Evolutionary conservation across 2,329 filamentous ascomycete genomes (phyloP).

Genomic region (Fusarium floridanum): DNA sequence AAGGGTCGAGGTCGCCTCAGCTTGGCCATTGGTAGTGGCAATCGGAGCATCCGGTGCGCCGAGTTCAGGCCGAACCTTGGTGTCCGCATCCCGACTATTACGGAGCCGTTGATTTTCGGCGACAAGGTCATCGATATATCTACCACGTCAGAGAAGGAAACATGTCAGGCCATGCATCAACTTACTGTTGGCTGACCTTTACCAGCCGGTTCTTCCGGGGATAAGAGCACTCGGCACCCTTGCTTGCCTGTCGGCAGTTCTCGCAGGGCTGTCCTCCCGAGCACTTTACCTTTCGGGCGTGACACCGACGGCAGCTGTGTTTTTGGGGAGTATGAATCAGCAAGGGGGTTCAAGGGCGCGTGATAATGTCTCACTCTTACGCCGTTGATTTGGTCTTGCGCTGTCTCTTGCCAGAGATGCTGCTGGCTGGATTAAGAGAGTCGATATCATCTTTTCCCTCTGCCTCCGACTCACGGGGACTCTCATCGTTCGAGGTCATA

Average conservation of each 20-base stretch:
- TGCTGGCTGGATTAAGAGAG: conserved; percentile 25
- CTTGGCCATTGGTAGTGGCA: conserved; percentile 3
- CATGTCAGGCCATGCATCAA: background rate
- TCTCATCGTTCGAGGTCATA: conserved; percentile 31
- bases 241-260: conserved; percentile 49
- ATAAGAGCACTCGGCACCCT: conserved; percentile 50
- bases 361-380: conserved; percentile 20
- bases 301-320: conserved; percentile 49
- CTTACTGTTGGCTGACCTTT: conserved; percentile 50
- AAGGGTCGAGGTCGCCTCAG: conserved; percentile 25
- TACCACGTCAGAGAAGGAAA: conserved; percentile 12
- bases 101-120: conserved; percentile 50
- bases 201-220: conserved; percentile 50
- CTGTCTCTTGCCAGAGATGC: conserved; percentile 19
- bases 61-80: conserved; percentile 33
- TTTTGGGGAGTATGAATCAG: background rate
- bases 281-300: conserved; percentile 52
- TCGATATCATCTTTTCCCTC: conserved; percentile 35
- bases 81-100: conserved; percentile 15
- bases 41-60: conserved; percentile 23
- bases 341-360: background rate
- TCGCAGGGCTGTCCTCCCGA: conserved; percentile 51
- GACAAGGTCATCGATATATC: conserved; percentile 53
- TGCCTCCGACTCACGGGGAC: conserved; percentile 32
- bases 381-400: conserved; percentile 46